Evolutionary conservation across 441 rosid species (phyloP).

Genomic region (Arabidopsis hybrid): DNA sequence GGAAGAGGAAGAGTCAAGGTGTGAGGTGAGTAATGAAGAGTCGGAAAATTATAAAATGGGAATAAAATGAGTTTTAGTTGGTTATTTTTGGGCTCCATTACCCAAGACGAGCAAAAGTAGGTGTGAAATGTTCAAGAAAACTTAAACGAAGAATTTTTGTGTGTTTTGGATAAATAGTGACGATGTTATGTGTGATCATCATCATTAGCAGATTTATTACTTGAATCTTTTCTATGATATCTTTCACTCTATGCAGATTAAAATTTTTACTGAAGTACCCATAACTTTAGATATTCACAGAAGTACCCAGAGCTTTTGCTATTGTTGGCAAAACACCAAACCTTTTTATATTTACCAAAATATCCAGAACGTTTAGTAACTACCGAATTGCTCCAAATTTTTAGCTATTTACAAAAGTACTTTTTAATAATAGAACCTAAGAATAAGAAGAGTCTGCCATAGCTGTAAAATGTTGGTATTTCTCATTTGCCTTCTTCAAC

Average conservation of each 20-base stretch:
- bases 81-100: not conserved
- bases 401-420: not conserved
- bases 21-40: not conserved
- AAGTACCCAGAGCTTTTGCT: not conserved
- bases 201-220: too few species aligned
- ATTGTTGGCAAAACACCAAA: not conserved
- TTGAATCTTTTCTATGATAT: too few species aligned
- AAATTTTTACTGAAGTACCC: too few species aligned
- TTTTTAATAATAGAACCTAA: not conserved
- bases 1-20: not conserved
- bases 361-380: not conserved
- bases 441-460: not conserved
- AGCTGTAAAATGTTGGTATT: not conserved
- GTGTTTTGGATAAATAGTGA: too few species aligned
- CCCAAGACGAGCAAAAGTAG: not conserved
- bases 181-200: too few species aligned
- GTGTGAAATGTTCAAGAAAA: too few species aligned
- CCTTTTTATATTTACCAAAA: not conserved
- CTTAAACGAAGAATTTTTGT: too few species aligned
- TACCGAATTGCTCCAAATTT: not conserved
- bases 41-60: not conserved
- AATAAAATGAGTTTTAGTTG: not conserved
- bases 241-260: too few species aligned
- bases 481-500: slow-evolving; percentile 18
- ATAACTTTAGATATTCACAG: not conserved